Evolutionary conservation across 371 early-diverging fungal species (phyloP), one percentile per base, ranked within the genome.

Genomic region (Haplosporangium sp.): DNA sequence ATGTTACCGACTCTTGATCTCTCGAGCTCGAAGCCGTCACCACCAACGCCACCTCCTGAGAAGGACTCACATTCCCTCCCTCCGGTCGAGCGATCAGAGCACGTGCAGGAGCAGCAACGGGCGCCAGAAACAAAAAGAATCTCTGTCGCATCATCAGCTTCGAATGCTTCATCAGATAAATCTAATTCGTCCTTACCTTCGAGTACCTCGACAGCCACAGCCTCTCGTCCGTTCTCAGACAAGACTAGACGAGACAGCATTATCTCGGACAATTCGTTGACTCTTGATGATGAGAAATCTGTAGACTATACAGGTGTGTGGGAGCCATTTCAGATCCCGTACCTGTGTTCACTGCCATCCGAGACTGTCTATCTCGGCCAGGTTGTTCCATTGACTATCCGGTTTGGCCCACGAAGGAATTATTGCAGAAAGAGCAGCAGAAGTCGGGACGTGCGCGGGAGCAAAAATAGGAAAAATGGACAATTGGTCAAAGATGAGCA

Each of bases 271-370:
- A 47, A 55, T 21, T 36, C 11, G 10, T 21, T 38, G 16, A 40
- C 14, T 12, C 11, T 23, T 3, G 66, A 62, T 5, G 56, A 21
- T 9, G 67, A 62, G 36, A 42, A 68, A 13, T n/a, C 64, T 12
- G 68, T 56, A 21, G 65, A 72, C 20, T 79, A 79, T 45, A 79
- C 80, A 5, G 80, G 80, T 12, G 57, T 73, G 0, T 79, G 80
- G 80, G 80, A 79, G n/a, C 69, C 68, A 6, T 79, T 79, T 48
- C 64, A 65, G 48, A 61, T 79, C 42, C 73, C 80, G 0, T 79
- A 79, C 55, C 68, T 61, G 6, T 69, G 64, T 38, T 61, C 73
- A 1, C 1, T 79, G 9, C 80, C 73, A 0, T 72, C 80, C 1
- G 80, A 79, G 52, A 69, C 66, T 6, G 73, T 73, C 0, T 58